These are phyloP conservation scores for Ustilago tritici DNA, from an alignment of 1,284 basidiomycete genomes.

Conservation along the genomic window DNA sequence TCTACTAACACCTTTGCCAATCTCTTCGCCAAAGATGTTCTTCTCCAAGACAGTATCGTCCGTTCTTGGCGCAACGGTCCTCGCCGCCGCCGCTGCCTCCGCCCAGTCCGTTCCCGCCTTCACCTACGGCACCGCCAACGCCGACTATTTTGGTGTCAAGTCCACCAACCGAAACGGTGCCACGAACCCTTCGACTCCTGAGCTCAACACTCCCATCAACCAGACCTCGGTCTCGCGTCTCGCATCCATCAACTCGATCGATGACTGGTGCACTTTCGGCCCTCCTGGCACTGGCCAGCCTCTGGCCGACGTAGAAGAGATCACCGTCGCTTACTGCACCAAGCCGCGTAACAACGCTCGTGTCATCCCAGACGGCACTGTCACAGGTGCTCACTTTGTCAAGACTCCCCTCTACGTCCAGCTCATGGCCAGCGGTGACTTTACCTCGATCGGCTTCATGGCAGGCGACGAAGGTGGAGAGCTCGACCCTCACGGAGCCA, in stretches of 20 bases:
- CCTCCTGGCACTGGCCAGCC: conserved; percentile 71
- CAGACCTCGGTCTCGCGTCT: conserved; percentile 65
- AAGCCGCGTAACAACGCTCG: conserved; percentile 70
- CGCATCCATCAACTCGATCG: conserved; percentile 65
- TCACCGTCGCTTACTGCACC: conserved; percentile 81
- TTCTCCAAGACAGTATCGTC: conserved; percentile 47
- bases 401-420: conserved; percentile 71
- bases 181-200: conserved; percentile 63
- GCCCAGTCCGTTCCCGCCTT: conserved; percentile 48
- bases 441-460: conserved; percentile 66
- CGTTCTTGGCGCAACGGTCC: conserved; percentile 33
- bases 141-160: conserved; percentile 59
- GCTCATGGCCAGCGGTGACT: conserved; percentile 71
- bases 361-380: conserved; percentile 69
- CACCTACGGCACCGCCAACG: conserved; percentile 57
- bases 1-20: conserved; percentile 7
- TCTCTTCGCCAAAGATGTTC: conserved; percentile 25
- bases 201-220: conserved; percentile 66
- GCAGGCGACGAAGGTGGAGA: conserved; percentile 65
- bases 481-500: conserved; percentile 69
- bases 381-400: conserved; percentile 68
- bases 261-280: conserved; percentile 70
- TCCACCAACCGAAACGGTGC: conserved; percentile 52
- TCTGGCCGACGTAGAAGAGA: conserved; percentile 78
- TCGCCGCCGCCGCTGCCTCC: conserved; percentile 27